Evolutionary conservation across 164 flowering plant species (phyloP).

Genomic region (Umbilicus rupestris): DNA sequence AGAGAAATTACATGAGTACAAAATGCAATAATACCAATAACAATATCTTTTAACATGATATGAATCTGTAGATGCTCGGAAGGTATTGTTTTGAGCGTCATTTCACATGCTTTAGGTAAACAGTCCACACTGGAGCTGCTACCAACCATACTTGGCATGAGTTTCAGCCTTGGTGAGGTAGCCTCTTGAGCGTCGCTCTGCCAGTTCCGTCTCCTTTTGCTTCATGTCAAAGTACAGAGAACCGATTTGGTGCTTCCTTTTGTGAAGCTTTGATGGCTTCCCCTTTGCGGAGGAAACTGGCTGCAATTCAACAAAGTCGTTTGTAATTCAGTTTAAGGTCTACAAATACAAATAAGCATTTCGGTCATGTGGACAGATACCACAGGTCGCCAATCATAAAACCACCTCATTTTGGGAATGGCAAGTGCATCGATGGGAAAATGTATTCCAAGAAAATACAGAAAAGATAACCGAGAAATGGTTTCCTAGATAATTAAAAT

Average conservation of each 20-base stretch:
- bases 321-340: not conserved
- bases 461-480: too few species aligned
- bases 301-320: slow-evolving; percentile 21
- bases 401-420: too few species aligned
- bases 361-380: not conserved
- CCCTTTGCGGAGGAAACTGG: slow-evolving; percentile 60
- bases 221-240: slow-evolving; percentile 75
- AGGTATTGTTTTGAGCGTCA: too few species aligned
- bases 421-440: too few species aligned
- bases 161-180: slow-evolving; percentile 88
- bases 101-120: not conserved
- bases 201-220: slow-evolving; percentile 79
- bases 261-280: slow-evolving; percentile 84
- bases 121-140: not conserved
- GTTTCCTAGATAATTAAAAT: too few species aligned
- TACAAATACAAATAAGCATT: not conserved
- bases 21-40: too few species aligned
- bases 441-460: too few species aligned
- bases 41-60: too few species aligned
- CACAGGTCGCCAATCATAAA: not conserved
- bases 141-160: slow-evolving; percentile 98
- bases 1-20: too few species aligned
- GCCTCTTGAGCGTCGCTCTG: slow-evolving; percentile 78
- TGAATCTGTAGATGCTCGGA: too few species aligned
- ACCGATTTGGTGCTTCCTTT: slow-evolving; percentile 94